phyloP scores from a whole-genome alignment of 306 rosid species.

The Cucurbita pepo region DNA sequence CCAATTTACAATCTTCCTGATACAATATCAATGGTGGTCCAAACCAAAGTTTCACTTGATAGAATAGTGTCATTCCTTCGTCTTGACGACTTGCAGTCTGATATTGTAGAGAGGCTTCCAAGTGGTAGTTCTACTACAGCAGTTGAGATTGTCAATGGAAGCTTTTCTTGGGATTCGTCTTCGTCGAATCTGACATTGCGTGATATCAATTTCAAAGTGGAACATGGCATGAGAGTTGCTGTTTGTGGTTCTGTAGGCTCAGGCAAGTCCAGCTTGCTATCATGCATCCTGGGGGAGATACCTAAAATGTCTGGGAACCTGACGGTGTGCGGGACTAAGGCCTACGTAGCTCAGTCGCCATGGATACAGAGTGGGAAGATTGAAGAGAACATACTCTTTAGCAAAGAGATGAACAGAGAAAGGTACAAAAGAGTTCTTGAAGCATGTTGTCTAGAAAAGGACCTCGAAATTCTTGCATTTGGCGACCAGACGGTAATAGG shows the following conservation, averaged over 20 bases:
- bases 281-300: conserved; percentile 70
- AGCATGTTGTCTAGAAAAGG: conserved; percentile 60
- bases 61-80: conserved; percentile 59
- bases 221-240: conserved; percentile 61
- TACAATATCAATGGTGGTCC: conserved; percentile 52
- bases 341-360: conserved; percentile 77
- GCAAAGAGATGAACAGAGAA: conserved; percentile 56
- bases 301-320: conserved; percentile 53
- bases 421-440: conserved; percentile 56
- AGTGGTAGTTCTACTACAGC: conserved; percentile 42
- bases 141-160: conserved; percentile 45
- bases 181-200: conserved; percentile 30
- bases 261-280: conserved; percentile 82
- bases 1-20: conserved; percentile 59
- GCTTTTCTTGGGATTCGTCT: conserved; percentile 68
- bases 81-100: conserved; percentile 47
- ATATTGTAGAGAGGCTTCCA: conserved; percentile 51
- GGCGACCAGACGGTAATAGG: conserved; percentile 82
- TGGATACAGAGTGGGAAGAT: conserved; percentile 87
- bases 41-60: conserved; percentile 71
- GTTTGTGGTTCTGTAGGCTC: conserved; percentile 84
- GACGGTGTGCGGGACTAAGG: conserved; percentile 66
- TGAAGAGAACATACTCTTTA: conserved; percentile 63
- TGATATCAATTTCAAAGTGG: conserved; percentile 33
- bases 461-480: conserved; percentile 51